Conservation (phyloP, 164 flowering plant genomes). For the Tinospora cordifolia region DNA sequence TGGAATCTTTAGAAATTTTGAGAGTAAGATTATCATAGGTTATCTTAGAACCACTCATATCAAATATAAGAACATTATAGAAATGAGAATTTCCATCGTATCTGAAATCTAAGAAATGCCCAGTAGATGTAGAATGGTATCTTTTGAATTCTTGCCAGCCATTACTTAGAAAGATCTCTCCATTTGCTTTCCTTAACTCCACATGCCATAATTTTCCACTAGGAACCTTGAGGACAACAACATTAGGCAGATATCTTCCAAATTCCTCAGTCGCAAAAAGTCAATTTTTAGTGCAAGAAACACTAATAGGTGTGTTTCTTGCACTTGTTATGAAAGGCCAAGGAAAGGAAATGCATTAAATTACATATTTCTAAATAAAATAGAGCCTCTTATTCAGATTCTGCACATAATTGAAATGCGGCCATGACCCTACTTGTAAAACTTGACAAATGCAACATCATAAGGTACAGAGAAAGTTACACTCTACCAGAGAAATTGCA, state of each 20-base stretch:
- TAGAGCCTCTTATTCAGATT: too few relatives aligned
- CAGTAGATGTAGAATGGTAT: slow-evolving; percentile 20
- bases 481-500: too few relatives aligned
- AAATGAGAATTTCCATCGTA: slow-evolving; percentile 27
- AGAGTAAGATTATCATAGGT: not conserved
- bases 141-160: slow-evolving; percentile 30
- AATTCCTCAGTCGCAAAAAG: slow-evolving; percentile 12
- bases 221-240: slow-evolving; percentile 18
- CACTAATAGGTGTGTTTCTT: too few relatives aligned
- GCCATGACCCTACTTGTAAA: too few relatives aligned
- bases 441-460: too few relatives aligned
- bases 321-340: slow-evolving; percentile 26
- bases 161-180: slow-evolving; percentile 16
- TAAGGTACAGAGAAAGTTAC: too few relatives aligned
- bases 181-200: slow-evolving; percentile 13
- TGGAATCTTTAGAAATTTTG: not conserved
- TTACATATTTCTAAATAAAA: too few relatives aligned
- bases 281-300: too few relatives aligned
- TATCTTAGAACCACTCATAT: slow-evolving; percentile 23
- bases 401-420: too few relatives aligned
- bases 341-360: too few relatives aligned
- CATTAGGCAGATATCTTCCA: slow-evolving; percentile 14
- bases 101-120: slow-evolving; percentile 27
- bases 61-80: slow-evolving; percentile 23
- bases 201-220: slow-evolving; percentile 21